These are phyloP conservation scores for Anastatica hierochuntica DNA, from an alignment of 345 rosid species.

Conservation along the genomic window DNA sequence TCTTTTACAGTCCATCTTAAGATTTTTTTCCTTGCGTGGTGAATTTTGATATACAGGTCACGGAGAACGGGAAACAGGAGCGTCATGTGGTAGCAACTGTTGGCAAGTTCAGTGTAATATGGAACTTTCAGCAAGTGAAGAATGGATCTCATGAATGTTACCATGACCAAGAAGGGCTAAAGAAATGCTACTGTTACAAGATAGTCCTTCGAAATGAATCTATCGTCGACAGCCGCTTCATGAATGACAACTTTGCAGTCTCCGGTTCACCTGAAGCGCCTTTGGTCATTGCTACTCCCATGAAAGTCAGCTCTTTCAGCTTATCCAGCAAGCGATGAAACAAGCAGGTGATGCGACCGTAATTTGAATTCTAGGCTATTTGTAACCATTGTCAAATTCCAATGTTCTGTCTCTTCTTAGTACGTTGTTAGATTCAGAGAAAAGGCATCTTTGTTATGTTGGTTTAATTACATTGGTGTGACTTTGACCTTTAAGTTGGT, in stretches of 20 bases:
- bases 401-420: too few species aligned
- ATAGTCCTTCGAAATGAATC: conserved; percentile 85
- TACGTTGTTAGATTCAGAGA: too few species aligned
- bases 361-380: conserved; percentile 5
- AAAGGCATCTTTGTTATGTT: too few species aligned
- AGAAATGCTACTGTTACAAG: conserved; percentile 89
- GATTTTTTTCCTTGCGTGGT: neutral
- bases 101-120: conserved; percentile 91
- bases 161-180: conserved; percentile 60
- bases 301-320: conserved; percentile 98
- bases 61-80: conserved; percentile 75
- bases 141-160: conserved; percentile 74
- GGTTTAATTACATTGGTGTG: too few species aligned
- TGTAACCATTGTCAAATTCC: conserved; percentile 8
- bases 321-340: conserved; percentile 68
- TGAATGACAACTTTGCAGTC: conserved; percentile 93
- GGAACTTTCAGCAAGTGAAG: conserved; percentile 82
- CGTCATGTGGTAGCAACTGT: conserved; percentile 94
- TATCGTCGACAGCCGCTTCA: conserved; percentile 90
- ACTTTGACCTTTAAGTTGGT: neutral
- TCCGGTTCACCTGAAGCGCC: conserved; percentile 96
- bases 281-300: conserved; percentile 84
- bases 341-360: conserved; percentile 4
- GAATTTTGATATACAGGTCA: conserved; percentile 35
- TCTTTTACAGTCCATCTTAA: neutral